Conservation (phyloP, 2,329 filamentous ascomycete species). For the Cyanodermella asteris region DNA sequence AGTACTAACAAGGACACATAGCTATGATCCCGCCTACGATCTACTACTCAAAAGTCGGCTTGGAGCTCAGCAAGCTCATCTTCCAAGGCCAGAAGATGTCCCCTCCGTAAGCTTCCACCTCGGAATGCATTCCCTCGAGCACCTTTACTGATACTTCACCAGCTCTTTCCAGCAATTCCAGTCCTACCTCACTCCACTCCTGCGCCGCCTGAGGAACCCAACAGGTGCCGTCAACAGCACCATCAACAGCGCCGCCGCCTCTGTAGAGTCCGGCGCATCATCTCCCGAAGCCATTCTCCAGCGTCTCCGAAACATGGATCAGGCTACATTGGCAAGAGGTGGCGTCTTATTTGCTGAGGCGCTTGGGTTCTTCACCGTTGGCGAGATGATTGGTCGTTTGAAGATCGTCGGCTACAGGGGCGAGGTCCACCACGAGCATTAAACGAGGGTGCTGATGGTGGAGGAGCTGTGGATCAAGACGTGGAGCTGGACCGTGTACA, state of each 20-base stretch:
- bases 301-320: conserved; percentile 46
- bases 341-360: conserved; percentile 70
- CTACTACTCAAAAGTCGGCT: conserved; percentile 78
- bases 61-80: conserved; percentile 74
- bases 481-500: neutral
- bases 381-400: conserved; percentile 87
- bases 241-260: too few species aligned
- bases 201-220: conserved; percentile 51
- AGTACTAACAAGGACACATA: conserved; percentile 21
- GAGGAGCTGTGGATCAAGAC: neutral
- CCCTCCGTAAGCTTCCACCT: conserved; percentile 57
- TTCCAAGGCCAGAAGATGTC: conserved; percentile 77
- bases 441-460: neutral
- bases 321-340: conserved; percentile 45
- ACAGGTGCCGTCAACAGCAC: conserved; percentile 26
- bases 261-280: conserved; percentile 32
- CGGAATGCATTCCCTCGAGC: neutral
- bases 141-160: neutral
- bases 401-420: conserved; percentile 89
- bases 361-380: conserved; percentile 91
- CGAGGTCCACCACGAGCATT: conserved; percentile 27
- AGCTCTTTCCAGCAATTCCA: conserved; percentile 70
- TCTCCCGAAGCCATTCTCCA: conserved; percentile 33
- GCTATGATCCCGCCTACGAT: conserved; percentile 66
- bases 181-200: conserved; percentile 56